Evolutionary conservation across 805 yeast species (phyloP), one percentile per base, ranked within the genome.

Genomic region (Wickerhamiella shivajii): DNA sequence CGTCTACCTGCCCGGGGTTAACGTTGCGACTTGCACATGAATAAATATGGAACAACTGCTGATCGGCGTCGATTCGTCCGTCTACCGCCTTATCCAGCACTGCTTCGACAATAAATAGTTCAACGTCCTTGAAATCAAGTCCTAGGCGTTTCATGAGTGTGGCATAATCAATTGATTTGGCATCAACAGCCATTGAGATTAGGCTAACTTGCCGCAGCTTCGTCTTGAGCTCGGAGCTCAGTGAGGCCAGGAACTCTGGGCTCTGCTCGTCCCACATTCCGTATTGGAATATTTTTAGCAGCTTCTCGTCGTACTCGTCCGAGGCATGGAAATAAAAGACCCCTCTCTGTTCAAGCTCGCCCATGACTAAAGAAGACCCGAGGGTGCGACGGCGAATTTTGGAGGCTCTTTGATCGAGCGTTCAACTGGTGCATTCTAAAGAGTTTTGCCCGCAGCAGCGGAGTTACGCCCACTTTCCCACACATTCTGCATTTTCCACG

Each of bases 11-110:
- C 16, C 16, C 28, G 4, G 24, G 14, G 25, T 12, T 21, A 11
- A 19, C 25, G 23, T 29, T 29, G 20, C 33, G 37, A 5, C 33
- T 22, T 4, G 37, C 37, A 4, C 24, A 24, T 6, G 22, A 16
- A 12, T 26, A 19, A 16, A 35, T 21, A 21, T 35, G 22, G 10
- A 35, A 22, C 23, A 11, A 15, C 34, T 35, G 13, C n/a, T 25
- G 14, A n/a, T 12, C 24, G 7, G 30, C 38, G 29, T 26, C 26
- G 16, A 35, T 24, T 11, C 22, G 25, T 24, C 38, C 38, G 9
- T 18, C 25, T n/a, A 35, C 30, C 10, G 31, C 34, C 27, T 26
- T 31, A 15, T 30, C 34, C 18, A 35, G 38, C 22, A 30, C 20
- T 10, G 38, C 33, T 10, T 29, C 25, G 14, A 35, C 25, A 4